Conservation (phyloP, 208 protist genomes). For the Kentomonas sorsogonicus region DNA sequence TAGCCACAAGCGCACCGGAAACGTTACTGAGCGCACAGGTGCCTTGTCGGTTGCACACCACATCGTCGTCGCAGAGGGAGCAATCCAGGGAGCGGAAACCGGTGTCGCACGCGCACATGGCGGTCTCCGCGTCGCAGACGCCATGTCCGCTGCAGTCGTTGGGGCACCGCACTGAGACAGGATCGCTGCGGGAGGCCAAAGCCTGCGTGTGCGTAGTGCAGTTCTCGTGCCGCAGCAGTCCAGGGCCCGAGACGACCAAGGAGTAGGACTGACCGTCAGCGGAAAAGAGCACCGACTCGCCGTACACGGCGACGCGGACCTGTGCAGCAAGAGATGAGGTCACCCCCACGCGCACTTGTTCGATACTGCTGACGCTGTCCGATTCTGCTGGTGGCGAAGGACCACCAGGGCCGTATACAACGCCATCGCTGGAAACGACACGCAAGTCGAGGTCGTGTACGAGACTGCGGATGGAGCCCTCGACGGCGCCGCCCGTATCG, state of each 20-base stretch:
- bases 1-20: conserved; percentile 16
- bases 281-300: conserved; percentile 26
- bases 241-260: conserved; percentile 56
- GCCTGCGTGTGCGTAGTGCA: too few species aligned
- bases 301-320: conserved; percentile 62
- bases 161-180: conserved; percentile 18
- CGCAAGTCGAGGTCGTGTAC: conserved; percentile 83
- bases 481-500: conserved; percentile 45
- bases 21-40: conserved; percentile 20
- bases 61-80: conserved; percentile 48
- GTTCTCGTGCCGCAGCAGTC: conserved; percentile 19
- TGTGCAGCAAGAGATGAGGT: conserved; percentile 8
- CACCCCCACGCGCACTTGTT: conserved; percentile 43
- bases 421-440: conserved; percentile 42
- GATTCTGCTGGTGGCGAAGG: conserved; percentile 1
- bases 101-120: conserved; percentile 38
- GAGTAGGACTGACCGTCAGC: conserved; percentile 37
- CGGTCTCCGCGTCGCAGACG: conserved; percentile 28
- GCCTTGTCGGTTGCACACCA: conserved; percentile 62
- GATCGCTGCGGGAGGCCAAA: too few species aligned
- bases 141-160: conserved; percentile 50
- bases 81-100: conserved; percentile 59
- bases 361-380: conserved; percentile 49
- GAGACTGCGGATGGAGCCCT: conserved; percentile 47
- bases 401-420: conserved; percentile 40